phyloP scores from a whole-genome alignment of 345 rosid genomes.

The Geranium brycei region DNA sequence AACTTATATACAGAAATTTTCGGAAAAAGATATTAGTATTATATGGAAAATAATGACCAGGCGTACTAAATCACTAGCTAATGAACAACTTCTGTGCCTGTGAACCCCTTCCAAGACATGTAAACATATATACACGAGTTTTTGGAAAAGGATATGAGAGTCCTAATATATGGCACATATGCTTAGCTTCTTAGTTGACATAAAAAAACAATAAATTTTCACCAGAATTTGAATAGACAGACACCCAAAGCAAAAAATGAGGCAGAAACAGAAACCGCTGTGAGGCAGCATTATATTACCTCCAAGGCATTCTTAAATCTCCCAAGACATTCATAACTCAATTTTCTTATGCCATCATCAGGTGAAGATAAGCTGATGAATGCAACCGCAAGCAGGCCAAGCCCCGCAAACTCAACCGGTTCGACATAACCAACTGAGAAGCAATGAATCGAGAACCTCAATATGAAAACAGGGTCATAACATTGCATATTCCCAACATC shows the following conservation, averaged over 20 bases:
- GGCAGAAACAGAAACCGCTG: background rate
- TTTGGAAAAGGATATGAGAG: too few relatives aligned
- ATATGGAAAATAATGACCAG: background rate
- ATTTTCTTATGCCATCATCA: slow-evolving; percentile 64
- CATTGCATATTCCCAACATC: slow-evolving; percentile 19
- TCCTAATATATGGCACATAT: too few relatives aligned
- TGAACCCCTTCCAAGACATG: too few relatives aligned
- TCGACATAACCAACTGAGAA: slow-evolving; percentile 56
- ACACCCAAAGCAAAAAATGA: too few relatives aligned
- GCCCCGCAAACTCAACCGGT: slow-evolving; percentile 65
- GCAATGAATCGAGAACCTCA: slow-evolving; percentile 52
- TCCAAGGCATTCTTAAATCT: slow-evolving; percentile 50
- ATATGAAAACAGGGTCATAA: slow-evolving; percentile 79
- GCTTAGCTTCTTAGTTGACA: background rate
- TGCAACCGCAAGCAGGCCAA: slow-evolving; percentile 85
- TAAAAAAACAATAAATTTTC: background rate
- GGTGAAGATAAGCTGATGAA: slow-evolving; percentile 75
- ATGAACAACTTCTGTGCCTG: too few relatives aligned
- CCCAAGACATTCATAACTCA: slow-evolving; percentile 62
- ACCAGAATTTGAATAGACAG: background rate
- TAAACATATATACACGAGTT: too few relatives aligned
- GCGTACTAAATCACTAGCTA: background rate
- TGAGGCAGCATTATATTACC: slow-evolving; percentile 32
- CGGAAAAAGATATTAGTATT: too few relatives aligned
- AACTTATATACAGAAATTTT: too few relatives aligned